phyloP scores from a whole-genome alignment of 1,284 basidiomycete species.

The Cryptococcus floricola region DNA sequence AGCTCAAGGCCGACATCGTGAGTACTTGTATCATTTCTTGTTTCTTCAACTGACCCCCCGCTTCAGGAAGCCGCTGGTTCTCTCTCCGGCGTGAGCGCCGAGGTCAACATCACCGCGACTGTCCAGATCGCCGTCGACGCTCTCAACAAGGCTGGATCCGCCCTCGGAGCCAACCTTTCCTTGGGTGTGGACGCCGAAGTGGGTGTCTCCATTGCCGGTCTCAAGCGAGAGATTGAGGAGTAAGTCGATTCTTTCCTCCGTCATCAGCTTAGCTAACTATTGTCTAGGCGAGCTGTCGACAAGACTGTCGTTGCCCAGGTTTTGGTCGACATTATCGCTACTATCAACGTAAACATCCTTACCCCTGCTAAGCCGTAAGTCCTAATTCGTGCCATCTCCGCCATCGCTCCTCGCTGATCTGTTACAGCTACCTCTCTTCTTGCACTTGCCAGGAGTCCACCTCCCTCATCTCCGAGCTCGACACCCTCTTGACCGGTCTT shows the following conservation, averaged over 20 bases:
- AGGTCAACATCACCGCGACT: slow-evolving; percentile 10
- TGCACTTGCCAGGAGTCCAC: background rate
- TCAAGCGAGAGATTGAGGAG: background rate
- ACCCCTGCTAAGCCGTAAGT: background rate
- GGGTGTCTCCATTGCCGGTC: slow-evolving; percentile 1
- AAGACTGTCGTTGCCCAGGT: background rate
- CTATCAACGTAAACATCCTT: background rate
- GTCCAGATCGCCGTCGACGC: slow-evolving; percentile 10
- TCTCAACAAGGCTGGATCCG: slow-evolving; percentile 11
- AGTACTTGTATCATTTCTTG: background rate
- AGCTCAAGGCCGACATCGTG: slow-evolving; percentile 12
- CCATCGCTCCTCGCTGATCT: too few relatives aligned
- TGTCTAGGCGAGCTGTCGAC: background rate
- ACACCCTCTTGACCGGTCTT: background rate
- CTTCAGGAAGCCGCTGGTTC: background rate
- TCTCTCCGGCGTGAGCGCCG: background rate
- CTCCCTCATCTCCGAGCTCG: background rate
- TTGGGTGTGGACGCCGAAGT: slow-evolving; percentile 8
- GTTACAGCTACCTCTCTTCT: background rate
- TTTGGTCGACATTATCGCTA: background rate
- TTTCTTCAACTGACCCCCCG: too few relatives aligned
- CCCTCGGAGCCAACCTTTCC: slow-evolving; percentile 11
- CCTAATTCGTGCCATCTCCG: too few relatives aligned
- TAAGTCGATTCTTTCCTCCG: too few relatives aligned
- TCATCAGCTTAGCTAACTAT: background rate